Evolutionary conservation across 495 filamentous ascomycete species (phyloP).

Genomic region (Neurospora hispaniola): DNA sequence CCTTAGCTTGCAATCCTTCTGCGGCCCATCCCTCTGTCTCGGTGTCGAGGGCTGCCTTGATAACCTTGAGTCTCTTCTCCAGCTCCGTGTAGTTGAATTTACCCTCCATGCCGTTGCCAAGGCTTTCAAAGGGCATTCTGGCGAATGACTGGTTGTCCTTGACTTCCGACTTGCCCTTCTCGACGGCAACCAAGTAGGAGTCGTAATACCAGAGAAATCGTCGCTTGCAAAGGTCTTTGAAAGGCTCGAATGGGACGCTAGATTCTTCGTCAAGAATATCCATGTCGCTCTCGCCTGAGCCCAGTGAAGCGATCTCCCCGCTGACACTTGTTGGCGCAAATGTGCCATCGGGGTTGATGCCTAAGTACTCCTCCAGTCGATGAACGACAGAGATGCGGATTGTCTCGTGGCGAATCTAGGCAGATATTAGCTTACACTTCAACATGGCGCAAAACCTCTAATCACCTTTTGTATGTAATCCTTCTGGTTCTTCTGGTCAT

Average conservation of each 20-base stretch:
- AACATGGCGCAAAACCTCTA: background rate
- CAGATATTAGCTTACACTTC: constrained; percentile 4
- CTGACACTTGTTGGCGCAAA: constrained; percentile 23
- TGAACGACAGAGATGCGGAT: constrained; percentile 78
- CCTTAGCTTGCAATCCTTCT: constrained; percentile 52
- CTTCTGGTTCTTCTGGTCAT: constrained; percentile 64
- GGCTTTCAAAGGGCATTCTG: constrained; percentile 75
- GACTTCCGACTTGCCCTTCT: constrained; percentile 47
- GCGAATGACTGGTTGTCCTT: constrained; percentile 53
- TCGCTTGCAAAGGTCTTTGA: constrained; percentile 82
- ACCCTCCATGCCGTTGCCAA: constrained; percentile 75
- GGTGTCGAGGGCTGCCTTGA: constrained; percentile 56
- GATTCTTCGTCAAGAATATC: constrained; percentile 44
- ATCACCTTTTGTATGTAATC: constrained; percentile 82
- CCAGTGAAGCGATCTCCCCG: constrained; percentile 34
- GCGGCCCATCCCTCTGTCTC: constrained; percentile 63
- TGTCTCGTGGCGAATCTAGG: constrained; percentile 82
- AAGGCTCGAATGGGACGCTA: constrained; percentile 56
- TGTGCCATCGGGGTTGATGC: constrained; percentile 45
- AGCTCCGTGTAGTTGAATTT: constrained; percentile 75
- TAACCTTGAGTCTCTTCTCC: constrained; percentile 50
- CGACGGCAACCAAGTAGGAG: constrained; percentile 63
- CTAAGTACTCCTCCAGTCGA: constrained; percentile 69
- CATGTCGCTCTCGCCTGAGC: constrained; percentile 30
- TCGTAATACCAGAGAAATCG: constrained; percentile 96